These are phyloP conservation scores for Fusarium pseudocircinatum DNA, from an alignment of 2,329 filamentous ascomycete genomes.

Conservation along the genomic window DNA sequence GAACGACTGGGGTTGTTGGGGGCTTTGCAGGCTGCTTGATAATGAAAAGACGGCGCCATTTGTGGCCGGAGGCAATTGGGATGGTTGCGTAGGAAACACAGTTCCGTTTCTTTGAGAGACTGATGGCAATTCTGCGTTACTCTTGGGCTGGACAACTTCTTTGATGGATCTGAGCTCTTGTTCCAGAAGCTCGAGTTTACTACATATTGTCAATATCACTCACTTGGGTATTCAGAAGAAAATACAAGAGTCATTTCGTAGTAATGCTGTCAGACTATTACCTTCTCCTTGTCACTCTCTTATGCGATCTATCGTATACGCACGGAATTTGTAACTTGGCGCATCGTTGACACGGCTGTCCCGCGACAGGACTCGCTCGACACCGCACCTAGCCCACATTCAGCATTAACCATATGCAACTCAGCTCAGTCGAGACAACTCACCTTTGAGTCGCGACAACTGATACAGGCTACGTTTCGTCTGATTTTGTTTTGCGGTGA, in stretches of 20 bases:
- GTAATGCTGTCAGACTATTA: constrained; percentile 23
- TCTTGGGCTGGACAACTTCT: constrained; percentile 55
- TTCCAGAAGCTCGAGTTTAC: constrained; percentile 65
- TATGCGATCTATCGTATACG: constrained; percentile 59
- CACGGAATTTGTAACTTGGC: constrained; percentile 55
- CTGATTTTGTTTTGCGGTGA: constrained; percentile 45
- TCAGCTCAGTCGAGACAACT: constrained; percentile 16
- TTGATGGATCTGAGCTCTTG: constrained; percentile 66
- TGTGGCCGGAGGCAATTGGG: constrained; percentile 9
- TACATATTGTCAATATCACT: constrained; percentile 38
- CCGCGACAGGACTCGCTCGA: constrained; percentile 50
- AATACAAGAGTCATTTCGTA: not conserved
- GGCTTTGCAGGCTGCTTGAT: constrained; percentile 12
- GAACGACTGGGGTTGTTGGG: constrained; percentile 5
- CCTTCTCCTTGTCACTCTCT: constrained; percentile 58
- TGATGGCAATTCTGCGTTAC: constrained; percentile 37
- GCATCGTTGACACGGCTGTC: constrained; percentile 57
- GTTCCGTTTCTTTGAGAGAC: constrained; percentile 42
- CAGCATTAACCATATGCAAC: constrained; percentile 56
- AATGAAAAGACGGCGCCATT: constrained; percentile 5
- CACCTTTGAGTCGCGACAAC: constrained; percentile 54
- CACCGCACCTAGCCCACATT: constrained; percentile 55
- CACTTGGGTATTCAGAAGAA: not conserved
- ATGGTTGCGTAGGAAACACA: constrained; percentile 33
- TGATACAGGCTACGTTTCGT: constrained; percentile 52